Evolutionary conservation across 2,329 filamentous ascomycete species (phyloP).

Genomic region (Fusarium sp.): DNA sequence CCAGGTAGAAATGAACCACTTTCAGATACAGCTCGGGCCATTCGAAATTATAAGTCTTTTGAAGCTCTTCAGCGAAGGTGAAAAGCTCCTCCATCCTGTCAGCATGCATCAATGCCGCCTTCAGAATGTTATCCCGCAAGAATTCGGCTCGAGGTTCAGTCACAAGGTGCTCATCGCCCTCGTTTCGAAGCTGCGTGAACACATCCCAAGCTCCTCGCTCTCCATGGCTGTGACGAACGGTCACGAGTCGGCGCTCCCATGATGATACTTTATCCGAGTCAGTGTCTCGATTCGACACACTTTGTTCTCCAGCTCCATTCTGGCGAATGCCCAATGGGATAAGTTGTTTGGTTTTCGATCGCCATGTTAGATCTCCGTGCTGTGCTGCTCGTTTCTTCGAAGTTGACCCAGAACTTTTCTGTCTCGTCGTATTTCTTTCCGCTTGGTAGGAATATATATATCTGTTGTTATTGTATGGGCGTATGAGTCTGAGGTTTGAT

Average conservation of each 20-base stretch:
- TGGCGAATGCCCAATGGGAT: slow-evolving; percentile 22
- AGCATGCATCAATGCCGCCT: slow-evolving; percentile 44
- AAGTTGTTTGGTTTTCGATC: slow-evolving; percentile 11
- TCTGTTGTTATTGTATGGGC: slow-evolving; percentile 1
- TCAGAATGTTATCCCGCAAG: slow-evolving; percentile 48
- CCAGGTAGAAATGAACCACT: slow-evolving; percentile 58
- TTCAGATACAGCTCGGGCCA: slow-evolving; percentile 65
- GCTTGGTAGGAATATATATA: slow-evolving; percentile 15
- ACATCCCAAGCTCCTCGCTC: slow-evolving; percentile 45
- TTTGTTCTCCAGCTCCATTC: not conserved
- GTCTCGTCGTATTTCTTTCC: slow-evolving; percentile 1
- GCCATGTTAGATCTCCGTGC: slow-evolving; percentile 33
- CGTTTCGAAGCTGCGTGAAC: slow-evolving; percentile 39
- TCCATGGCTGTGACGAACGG: slow-evolving; percentile 35
- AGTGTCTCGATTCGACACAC: not conserved
- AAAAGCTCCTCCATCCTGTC: slow-evolving; percentile 44
- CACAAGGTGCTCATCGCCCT: slow-evolving; percentile 37
- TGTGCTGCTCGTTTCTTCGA: not conserved
- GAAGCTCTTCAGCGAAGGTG: slow-evolving; percentile 50
- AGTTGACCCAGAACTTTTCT: slow-evolving; percentile 12
- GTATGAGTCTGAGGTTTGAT: slow-evolving; percentile 22
- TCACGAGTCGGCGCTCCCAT: slow-evolving; percentile 38
- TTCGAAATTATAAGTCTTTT: slow-evolving; percentile 49
- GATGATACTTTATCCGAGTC: slow-evolving; percentile 22
- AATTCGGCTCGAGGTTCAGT: slow-evolving; percentile 36